phyloP scores from a whole-genome alignment of 2,329 filamentous ascomycete genomes.

The Phialocephala sp. region DNA sequence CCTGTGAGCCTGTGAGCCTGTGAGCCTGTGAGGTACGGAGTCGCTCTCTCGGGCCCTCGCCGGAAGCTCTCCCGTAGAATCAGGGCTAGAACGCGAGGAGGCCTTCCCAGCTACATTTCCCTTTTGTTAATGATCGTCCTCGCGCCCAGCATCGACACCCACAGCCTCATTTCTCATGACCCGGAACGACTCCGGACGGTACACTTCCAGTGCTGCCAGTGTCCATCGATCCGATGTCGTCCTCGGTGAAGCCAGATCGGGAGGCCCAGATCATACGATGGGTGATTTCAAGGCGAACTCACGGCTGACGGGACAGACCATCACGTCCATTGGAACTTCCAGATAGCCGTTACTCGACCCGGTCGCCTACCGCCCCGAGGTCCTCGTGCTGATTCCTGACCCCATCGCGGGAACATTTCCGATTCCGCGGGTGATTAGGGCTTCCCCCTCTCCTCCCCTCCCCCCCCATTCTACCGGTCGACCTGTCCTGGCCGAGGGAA shows the following conservation, averaged over 20 bases:
- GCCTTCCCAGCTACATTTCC: background rate
- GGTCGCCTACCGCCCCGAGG: too few species aligned
- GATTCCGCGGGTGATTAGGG: slow-evolving; percentile 3
- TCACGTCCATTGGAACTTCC: background rate
- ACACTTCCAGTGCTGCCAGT: background rate
- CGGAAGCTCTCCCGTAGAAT: background rate
- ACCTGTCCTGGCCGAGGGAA: background rate
- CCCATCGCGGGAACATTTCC: slow-evolving; percentile 6
- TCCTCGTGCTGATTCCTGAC: background rate
- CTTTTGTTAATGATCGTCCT: slow-evolving; percentile 7
- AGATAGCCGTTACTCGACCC: background rate
- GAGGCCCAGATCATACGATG: background rate
- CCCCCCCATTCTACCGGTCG: background rate
- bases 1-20: too few species aligned
- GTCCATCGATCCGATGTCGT: background rate
- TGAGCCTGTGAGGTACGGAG: too few species aligned
- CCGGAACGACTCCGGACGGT: too few species aligned
- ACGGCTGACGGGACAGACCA: background rate
- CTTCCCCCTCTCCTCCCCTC: too few species aligned
- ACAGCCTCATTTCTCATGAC: slow-evolving; percentile 3
- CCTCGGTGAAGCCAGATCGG: background rate
- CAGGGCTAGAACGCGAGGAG: too few species aligned
- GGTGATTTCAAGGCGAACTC: background rate
- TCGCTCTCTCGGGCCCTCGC: background rate
- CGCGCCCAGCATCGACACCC: slow-evolving; percentile 1